Evolutionary conservation across 1,284 basidiomycete species (phyloP).

Genomic region (Neonothopanus nambi): DNA sequence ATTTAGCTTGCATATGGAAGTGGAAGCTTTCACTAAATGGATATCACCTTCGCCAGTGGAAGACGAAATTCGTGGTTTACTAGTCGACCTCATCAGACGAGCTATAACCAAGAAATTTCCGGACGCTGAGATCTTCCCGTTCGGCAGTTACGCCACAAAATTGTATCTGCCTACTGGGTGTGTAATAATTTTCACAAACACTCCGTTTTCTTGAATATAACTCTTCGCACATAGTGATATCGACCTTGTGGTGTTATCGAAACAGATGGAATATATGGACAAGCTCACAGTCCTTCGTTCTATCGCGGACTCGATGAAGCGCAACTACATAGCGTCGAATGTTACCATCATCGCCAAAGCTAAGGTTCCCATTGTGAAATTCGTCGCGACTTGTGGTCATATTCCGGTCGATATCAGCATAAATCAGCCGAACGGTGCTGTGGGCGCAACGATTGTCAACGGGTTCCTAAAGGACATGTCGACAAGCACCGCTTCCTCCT

Average conservation of each 20-base stretch:
- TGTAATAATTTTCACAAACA: slow-evolving; percentile 37
- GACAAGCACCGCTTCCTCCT: slow-evolving; percentile 33
- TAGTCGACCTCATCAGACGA: slow-evolving; percentile 74
- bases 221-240: slow-evolving; percentile 56
- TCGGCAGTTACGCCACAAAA: slow-evolving; percentile 94
- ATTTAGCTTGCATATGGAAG: slow-evolving; percentile 78
- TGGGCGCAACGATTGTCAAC: slow-evolving; percentile 81
- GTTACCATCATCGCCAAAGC: slow-evolving; percentile 89
- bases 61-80: slow-evolving; percentile 79
- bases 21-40: slow-evolving; percentile 83
- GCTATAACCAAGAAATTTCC: slow-evolving; percentile 70
- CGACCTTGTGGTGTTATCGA: slow-evolving; percentile 72
- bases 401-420: slow-evolving; percentile 90
- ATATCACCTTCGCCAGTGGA: slow-evolving; percentile 87
- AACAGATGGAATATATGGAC: slow-evolving; percentile 62
- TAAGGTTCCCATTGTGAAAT: slow-evolving; percentile 94
- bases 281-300: slow-evolving; percentile 60
- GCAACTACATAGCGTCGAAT: slow-evolving; percentile 54
- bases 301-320: slow-evolving; percentile 66
- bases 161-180: slow-evolving; percentile 93
- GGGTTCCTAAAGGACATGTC: slow-evolving; percentile 74
- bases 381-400: slow-evolving; percentile 75
- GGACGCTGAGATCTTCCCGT: slow-evolving; percentile 83
- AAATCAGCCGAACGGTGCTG: slow-evolving; percentile 85
- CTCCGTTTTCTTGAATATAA: no score